Percentiles rank a stretch among this genome's conserved stretches.
Evolutionary conservation across 2,329 filamentous ascomycete species (phyloP).

Genomic region (Corniculantispora saksenae): DNA sequence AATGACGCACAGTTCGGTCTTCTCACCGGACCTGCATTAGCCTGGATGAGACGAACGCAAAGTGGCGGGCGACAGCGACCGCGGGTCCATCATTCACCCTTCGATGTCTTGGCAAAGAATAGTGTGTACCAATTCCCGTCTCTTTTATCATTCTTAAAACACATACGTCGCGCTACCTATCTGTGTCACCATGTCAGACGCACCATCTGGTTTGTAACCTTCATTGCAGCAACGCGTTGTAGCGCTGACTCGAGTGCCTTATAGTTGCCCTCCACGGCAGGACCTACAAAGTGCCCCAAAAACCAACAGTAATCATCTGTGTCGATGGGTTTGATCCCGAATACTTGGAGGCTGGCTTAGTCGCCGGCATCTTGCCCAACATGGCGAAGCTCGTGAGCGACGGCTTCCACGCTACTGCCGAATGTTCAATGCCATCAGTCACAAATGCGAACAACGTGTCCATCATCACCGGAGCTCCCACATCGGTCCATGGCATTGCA

Average conservation of each 20-base stretch:
- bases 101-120: neutral
- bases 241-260: neutral
- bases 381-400: constrained; percentile 32
- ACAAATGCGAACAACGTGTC: constrained; percentile 48
- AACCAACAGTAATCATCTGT: constrained; percentile 42
- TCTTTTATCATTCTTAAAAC: neutral
- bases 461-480: constrained; percentile 44
- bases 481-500: constrained; percentile 41
- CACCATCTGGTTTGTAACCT: neutral
- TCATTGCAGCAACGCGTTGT: neutral
- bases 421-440: constrained; percentile 44
- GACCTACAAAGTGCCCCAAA: constrained; percentile 19
- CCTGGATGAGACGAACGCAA: neutral
- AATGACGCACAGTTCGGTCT: neutral
- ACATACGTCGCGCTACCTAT: too few relatives aligned
- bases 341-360: constrained; percentile 38
- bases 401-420: constrained; percentile 41
- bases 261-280: constrained; percentile 2
- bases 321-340: constrained; percentile 46
- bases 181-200: neutral
- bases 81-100: neutral
- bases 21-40: constrained; percentile 3
- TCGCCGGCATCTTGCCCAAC: constrained; percentile 36
- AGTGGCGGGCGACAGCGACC: too few relatives aligned
- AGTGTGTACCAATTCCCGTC: neutral